These are phyloP conservation scores for Monosporozyma unispora DNA, from an alignment of 805 yeast species.

Conservation along the genomic window DNA sequence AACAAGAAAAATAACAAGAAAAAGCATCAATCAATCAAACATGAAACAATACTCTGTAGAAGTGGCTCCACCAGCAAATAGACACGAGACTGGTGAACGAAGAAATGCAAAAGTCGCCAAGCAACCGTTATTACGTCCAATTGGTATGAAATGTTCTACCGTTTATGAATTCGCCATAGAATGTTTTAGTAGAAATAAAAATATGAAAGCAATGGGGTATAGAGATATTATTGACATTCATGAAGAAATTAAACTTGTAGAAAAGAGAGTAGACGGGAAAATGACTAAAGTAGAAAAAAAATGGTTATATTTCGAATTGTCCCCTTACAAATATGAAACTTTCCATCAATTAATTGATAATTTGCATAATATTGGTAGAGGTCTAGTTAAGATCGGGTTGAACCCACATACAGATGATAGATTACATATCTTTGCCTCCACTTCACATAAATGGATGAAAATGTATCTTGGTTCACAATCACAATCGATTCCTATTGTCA, in stretches of 20 bases:
- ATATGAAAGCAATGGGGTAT: conserved; percentile 58
- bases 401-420: conserved; percentile 37
- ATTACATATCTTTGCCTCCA: conserved; percentile 78
- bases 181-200: conserved; percentile 47
- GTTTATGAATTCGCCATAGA: conserved; percentile 63
- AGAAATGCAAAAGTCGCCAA: conserved; percentile 42
- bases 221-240: conserved; percentile 69
- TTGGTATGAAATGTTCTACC: conserved; percentile 54
- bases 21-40: conserved; percentile 1
- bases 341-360: conserved; percentile 46
- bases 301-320: conserved; percentile 78
- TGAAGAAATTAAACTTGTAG: conserved; percentile 63
- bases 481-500: conserved; percentile 77
- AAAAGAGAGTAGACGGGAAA: conserved; percentile 72
- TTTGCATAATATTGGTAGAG: conserved; percentile 56
- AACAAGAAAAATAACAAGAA: neutral
- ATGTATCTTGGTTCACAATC: conserved; percentile 68
- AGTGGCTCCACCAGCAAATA: conserved; percentile 56
- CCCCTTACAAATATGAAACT: conserved; percentile 58
- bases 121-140: conserved; percentile 48
- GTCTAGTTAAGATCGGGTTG: conserved; percentile 66
- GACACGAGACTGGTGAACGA: conserved; percentile 78
- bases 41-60: conserved; percentile 37
- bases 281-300: conserved; percentile 64
- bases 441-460: conserved; percentile 91